Conservation (phyloP, 1,284 basidiomycete species). For the Porodaedalea pini region DNA sequence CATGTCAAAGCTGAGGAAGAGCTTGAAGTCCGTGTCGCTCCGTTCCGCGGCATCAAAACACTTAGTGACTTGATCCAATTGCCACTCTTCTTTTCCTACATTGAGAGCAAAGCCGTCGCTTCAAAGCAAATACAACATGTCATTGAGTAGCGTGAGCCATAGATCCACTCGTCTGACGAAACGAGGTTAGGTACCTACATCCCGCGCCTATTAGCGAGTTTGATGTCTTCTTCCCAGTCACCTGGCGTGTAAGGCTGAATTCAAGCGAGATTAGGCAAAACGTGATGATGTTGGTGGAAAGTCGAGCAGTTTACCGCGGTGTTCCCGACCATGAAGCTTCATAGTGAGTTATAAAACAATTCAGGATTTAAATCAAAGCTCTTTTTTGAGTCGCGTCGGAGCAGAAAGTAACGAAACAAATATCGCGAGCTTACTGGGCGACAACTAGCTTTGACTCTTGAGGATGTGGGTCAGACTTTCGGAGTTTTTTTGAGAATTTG, state of each 20-base stretch:
- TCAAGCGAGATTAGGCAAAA: background rate
- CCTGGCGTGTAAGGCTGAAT: conserved; percentile 49
- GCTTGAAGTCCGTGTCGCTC: conserved; percentile 63
- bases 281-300: background rate
- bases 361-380: background rate
- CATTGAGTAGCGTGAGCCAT: no score
- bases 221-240: conserved; percentile 57
- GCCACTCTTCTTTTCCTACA: conserved; percentile 64
- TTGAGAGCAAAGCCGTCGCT: conserved; percentile 65
- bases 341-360: background rate
- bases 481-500: background rate
- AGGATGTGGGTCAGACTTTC: background rate
- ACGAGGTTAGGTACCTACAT: conserved; percentile 30
- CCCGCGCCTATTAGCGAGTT: conserved; percentile 52
- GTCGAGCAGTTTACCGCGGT: conserved; percentile 31
- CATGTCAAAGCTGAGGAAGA: conserved; percentile 83
- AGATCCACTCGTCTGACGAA: background rate
- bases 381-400: background rate
- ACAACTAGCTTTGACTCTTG: conserved; percentile 16
- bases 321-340: conserved; percentile 56
- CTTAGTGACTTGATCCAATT: conserved; percentile 52
- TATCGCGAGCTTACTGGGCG: conserved; percentile 10
- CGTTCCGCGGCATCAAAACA: conserved; percentile 34
- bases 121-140: background rate
- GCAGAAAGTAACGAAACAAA: background rate